Evolutionary conservation across 441 rosid genomes (phyloP).

Genomic region (Syzygium syzygioides): DNA sequence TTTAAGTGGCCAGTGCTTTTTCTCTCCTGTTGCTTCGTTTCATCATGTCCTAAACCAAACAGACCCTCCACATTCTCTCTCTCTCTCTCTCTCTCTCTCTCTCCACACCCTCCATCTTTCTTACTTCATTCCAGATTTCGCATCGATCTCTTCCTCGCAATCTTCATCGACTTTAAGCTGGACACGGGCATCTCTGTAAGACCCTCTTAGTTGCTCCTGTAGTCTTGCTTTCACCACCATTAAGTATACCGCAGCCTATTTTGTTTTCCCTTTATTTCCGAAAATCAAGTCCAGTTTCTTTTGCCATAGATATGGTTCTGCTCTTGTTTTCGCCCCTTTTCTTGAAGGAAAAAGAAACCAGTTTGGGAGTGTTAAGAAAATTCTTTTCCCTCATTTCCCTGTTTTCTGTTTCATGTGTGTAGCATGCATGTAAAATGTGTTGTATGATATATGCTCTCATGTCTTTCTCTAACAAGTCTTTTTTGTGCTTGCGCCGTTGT

Average conservation of each 20-base stretch:
- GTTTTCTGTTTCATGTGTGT: not conserved
- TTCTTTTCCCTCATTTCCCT: not conserved
- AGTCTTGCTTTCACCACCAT: not conserved
- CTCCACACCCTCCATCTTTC: not conserved
- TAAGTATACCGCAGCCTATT: not conserved
- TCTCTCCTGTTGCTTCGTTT: not conserved
- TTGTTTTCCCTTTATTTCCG: not conserved
- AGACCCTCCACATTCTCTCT: not conserved
- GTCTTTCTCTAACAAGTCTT: not conserved
- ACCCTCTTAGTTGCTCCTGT: not conserved
- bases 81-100: not conserved
- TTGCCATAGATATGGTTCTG: not conserved
- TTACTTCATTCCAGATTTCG: not conserved
- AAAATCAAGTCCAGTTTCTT: not conserved
- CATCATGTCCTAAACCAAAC: not conserved
- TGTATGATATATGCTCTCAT: not conserved
- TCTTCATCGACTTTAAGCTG: not conserved
- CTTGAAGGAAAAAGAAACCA: not conserved
- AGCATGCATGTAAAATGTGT: not conserved
- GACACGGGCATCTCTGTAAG: not conserved
- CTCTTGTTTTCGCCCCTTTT: not conserved
- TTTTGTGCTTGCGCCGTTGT: not conserved
- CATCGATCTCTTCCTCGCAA: not conserved
- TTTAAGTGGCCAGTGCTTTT: not conserved
- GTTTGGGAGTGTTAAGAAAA: not conserved